Evolutionary conservation across 2,329 filamentous ascomycete species (phyloP).

Genomic region (Fusarium siculi): DNA sequence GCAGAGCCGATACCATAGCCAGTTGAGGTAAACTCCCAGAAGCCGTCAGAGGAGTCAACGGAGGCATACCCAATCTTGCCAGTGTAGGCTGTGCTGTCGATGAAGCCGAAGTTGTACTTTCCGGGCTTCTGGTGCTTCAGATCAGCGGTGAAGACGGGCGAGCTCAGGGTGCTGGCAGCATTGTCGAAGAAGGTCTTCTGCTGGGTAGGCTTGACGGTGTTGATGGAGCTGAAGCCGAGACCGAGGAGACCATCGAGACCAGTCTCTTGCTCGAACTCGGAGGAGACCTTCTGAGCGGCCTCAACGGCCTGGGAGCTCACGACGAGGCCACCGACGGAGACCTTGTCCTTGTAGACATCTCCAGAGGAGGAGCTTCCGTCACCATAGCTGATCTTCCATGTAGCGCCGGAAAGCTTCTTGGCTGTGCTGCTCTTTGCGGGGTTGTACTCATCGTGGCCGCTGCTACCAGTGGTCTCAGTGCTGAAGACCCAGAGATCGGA

Average conservation of each 20-base stretch:
- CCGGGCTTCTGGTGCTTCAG: slow-evolving; percentile 67
- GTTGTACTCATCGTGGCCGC: slow-evolving; percentile 54
- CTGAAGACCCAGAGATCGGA: slow-evolving; percentile 62
- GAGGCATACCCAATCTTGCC: slow-evolving; percentile 71
- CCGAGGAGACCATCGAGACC: slow-evolving; percentile 57
- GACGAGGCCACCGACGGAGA: slow-evolving; percentile 55
- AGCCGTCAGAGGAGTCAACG: slow-evolving; percentile 69
- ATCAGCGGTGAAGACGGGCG: slow-evolving; percentile 72
- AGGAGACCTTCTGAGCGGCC: slow-evolving; percentile 53
- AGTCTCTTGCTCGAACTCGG: slow-evolving; percentile 51
- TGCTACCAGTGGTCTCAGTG: slow-evolving; percentile 52
- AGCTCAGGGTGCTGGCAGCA: slow-evolving; percentile 31
- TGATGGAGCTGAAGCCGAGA: slow-evolving; percentile 55
- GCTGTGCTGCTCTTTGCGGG: slow-evolving; percentile 54
- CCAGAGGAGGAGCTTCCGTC: slow-evolving; percentile 56
- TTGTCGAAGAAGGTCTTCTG: slow-evolving; percentile 59
- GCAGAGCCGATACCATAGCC: slow-evolving; percentile 35
- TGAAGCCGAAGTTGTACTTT: slow-evolving; percentile 78
- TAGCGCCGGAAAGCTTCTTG: slow-evolving; percentile 49
- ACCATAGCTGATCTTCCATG: slow-evolving; percentile 57
- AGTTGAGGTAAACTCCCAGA: slow-evolving; percentile 66
- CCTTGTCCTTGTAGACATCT: slow-evolving; percentile 56
- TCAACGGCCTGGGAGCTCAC: slow-evolving; percentile 56
- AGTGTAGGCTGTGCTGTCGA: slow-evolving; percentile 71
- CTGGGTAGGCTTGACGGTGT: slow-evolving; percentile 53